Conservation (phyloP, 176 grass and related monocot genomes). For the Musa troglodytarum region DNA sequence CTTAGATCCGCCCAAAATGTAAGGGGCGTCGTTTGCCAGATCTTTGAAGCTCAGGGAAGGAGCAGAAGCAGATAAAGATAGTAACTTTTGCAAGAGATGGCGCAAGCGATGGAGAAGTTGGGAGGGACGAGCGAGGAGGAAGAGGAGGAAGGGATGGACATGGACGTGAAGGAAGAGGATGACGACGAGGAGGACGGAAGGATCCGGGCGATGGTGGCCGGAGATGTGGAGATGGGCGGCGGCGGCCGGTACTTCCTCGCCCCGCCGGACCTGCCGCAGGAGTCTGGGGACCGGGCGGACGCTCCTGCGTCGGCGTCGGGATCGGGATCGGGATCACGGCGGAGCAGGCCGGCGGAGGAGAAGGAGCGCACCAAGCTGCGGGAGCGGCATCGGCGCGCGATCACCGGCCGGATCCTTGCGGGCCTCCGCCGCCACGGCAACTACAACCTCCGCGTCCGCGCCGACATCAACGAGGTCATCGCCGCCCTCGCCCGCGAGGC, state of each 20-base stretch:
- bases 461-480: constrained; percentile 43
- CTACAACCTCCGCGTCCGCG: constrained; percentile 62
- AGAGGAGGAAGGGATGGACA: constrained; percentile 22
- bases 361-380: constrained; percentile 88
- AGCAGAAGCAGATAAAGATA: background rate
- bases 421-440: constrained; percentile 82
- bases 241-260: constrained; percentile 13
- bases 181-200: constrained; percentile 28
- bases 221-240: background rate
- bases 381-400: constrained; percentile 70
- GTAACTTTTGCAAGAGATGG: constrained; percentile 1
- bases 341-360: constrained; percentile 48
- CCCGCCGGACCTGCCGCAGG: constrained; percentile 6
- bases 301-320: background rate
- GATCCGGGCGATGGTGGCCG: constrained; percentile 6
- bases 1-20: background rate
- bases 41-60: background rate
- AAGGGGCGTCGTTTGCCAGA: background rate
- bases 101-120: constrained; percentile 17
- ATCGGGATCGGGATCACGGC: background rate
- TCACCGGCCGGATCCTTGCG: constrained; percentile 70
- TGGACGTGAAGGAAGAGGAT: constrained; percentile 29
- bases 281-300: background rate
- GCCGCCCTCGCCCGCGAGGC: constrained; percentile 25
- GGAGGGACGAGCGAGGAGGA: constrained; percentile 11